Conservation (phyloP, 169 alveolate genomes). For the Cryptosporidium viatorum region DNA sequence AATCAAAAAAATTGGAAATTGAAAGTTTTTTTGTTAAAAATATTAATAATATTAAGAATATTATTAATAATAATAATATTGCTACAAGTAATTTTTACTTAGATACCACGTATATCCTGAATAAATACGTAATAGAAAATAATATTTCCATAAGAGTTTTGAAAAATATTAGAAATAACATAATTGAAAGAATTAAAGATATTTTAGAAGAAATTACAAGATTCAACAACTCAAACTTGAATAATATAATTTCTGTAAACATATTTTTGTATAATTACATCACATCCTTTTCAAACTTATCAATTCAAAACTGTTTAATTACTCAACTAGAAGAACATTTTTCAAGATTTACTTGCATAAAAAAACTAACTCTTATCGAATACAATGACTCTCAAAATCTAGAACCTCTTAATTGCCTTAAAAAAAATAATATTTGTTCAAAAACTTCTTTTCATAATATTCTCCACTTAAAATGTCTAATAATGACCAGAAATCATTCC, state of each 20-base stretch:
- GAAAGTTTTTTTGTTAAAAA: not conserved
- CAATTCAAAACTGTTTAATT: not conserved
- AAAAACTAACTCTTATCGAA: slow-evolving; percentile 8
- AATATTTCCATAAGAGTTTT: slow-evolving; percentile 5
- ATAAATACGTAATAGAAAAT: slow-evolving; percentile 17
- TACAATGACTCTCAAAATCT: not conserved
- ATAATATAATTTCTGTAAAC: not conserved
- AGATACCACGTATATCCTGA: slow-evolving; percentile 18
- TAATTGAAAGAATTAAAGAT: slow-evolving; percentile 10
- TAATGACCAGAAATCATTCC: not conserved
- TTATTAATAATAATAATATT: not conserved
- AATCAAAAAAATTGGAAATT: not conserved
- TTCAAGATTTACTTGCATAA: not conserved
- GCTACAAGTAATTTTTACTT: slow-evolving; percentile 2
- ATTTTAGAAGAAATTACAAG: not conserved
- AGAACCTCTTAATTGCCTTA: not conserved
- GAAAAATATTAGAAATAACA: not conserved
- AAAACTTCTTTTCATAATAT: not conserved
- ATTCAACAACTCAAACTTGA: not conserved
- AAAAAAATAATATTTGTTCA: not conserved
- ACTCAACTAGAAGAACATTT: not conserved
- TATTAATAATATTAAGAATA: not conserved
- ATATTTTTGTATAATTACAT: slow-evolving; percentile 4
- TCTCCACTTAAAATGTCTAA: not conserved
- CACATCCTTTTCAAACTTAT: not conserved